Base-by-base conservation (phyloP, 768 basidiomycete genomes). In the Pulveroboletus sp. region DNA sequence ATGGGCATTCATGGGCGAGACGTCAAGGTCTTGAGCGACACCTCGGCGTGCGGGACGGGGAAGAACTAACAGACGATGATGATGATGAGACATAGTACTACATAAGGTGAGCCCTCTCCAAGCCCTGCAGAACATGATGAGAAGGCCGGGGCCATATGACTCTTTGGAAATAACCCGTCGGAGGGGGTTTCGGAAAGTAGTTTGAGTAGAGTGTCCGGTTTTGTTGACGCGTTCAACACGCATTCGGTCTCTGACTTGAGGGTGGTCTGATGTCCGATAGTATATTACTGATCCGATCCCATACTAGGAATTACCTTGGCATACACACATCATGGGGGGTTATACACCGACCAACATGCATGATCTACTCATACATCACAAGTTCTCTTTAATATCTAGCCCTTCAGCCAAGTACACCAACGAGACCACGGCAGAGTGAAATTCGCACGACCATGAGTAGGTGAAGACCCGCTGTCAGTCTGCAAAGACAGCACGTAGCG, bases 21-120 rank as follows among this genome's bases (percentile, higher is more conserved):
- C 74, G 76, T 17, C 71, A 76, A 8, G 91, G 89, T 13, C 78
- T 81, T 56, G 75, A 78, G 37, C 68, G 73, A 15, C 85, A 89
- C 55, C 62, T 67, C 3, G 86, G 87, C 5, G 66, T 93, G 3
- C 70, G 76, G n/a, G 73, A 73, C 30, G 88, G 84, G 15, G 95
- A 94, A 50, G 91, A 93, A 61, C 70, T 97, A 54, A 97, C 95
- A 4, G 90, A 93, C 57, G 93, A 93, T 18, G 83, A 82, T 3
- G 75, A 78, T 2, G 69, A 62, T n/a, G 57, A 60, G 46, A 11
- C 40, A 40, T 65, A 54, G 28, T 39, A 33, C 5, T 10, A 7
- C 15, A 41, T 31, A 4, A 31, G 26, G 61, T 56, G 51, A 46
- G 62, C 9, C 9, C 18, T 6, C 0, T 0, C 4, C 38, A 21